Percentiles rank a stretch among this genome's conserved stretches.
Evolutionary conservation across 805 yeast species (phyloP).

Genomic region (Wickerhamomyces sydowiorum): DNA sequence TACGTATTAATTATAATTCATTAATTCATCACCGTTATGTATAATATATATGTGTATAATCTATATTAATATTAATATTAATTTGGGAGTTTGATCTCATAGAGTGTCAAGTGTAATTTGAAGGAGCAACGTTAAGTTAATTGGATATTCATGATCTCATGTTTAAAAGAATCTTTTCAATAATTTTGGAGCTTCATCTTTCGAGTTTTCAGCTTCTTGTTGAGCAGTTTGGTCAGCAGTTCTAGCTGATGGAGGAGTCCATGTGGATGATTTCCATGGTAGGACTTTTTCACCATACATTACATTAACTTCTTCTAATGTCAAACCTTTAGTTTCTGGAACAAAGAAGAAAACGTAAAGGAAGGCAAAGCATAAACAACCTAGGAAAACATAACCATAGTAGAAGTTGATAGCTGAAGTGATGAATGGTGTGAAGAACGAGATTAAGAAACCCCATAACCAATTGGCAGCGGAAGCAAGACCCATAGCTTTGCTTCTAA

Average conservation of each 20-base stretch:
- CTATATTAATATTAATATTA: background rate
- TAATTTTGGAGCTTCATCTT: background rate
- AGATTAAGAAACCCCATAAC: slow-evolving; percentile 62
- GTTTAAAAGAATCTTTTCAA: background rate
- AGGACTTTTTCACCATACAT: slow-evolving; percentile 33
- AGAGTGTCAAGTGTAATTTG: no score
- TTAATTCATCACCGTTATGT: background rate
- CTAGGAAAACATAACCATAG: slow-evolving; percentile 62
- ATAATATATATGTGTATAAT: no score
- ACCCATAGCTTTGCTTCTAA: slow-evolving; percentile 60
- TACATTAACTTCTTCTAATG: slow-evolving; percentile 77
- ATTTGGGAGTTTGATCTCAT: background rate
- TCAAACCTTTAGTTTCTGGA: slow-evolving; percentile 75
- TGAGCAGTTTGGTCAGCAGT: background rate
- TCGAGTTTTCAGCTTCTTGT: background rate
- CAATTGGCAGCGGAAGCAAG: slow-evolving; percentile 61
- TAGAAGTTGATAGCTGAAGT: slow-evolving; percentile 61
- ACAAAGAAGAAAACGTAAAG: slow-evolving; percentile 70
- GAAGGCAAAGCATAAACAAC: slow-evolving; percentile 51
- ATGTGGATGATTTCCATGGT: background rate
- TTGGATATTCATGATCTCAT: background rate
- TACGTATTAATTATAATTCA: background rate
- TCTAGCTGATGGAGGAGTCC: background rate
- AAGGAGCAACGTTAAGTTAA: no score
- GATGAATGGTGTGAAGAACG: slow-evolving; percentile 68